phyloP scores from a whole-genome alignment of 2,329 filamentous ascomycete species.

The Mycosphaerella arachidis region DNA sequence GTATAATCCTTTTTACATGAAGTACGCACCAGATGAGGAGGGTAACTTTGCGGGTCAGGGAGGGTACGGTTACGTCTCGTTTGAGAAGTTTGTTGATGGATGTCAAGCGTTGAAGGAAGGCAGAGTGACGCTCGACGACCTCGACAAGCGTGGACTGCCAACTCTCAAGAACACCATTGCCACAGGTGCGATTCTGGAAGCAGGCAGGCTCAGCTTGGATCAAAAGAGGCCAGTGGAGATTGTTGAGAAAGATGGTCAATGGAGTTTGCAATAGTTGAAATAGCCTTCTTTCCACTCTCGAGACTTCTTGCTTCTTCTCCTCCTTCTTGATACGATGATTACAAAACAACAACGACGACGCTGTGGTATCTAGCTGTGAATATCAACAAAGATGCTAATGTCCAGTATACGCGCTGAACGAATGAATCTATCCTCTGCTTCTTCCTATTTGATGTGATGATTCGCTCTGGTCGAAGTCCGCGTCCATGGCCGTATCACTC shows the following conservation, averaged over 20 bases:
- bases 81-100: conserved; percentile 93
- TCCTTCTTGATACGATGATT: not conserved
- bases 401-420: not conserved
- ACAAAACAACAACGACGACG: not conserved
- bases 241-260: conserved; percentile 58
- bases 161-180: conserved; percentile 86
- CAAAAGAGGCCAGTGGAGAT: conserved; percentile 76
- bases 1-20: conserved; percentile 65
- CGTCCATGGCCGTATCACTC: not conserved
- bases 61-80: conserved; percentile 88
- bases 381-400: not conserved
- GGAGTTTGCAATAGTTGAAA: conserved; percentile 56
- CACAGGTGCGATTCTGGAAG: conserved; percentile 86
- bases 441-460: not conserved
- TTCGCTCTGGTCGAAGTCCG: not conserved
- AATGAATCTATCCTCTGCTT: not conserved
- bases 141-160: conserved; percentile 76
- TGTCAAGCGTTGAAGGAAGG: conserved; percentile 74
- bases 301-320: not conserved
- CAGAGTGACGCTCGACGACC: conserved; percentile 63
- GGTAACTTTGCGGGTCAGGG: conserved; percentile 89
- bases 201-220: conserved; percentile 77
- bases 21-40: conserved; percentile 44
- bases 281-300: not conserved
- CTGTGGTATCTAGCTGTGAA: not conserved